phyloP scores from a whole-genome alignment of 257 asterid species.

The Lycium ferocissimum region DNA sequence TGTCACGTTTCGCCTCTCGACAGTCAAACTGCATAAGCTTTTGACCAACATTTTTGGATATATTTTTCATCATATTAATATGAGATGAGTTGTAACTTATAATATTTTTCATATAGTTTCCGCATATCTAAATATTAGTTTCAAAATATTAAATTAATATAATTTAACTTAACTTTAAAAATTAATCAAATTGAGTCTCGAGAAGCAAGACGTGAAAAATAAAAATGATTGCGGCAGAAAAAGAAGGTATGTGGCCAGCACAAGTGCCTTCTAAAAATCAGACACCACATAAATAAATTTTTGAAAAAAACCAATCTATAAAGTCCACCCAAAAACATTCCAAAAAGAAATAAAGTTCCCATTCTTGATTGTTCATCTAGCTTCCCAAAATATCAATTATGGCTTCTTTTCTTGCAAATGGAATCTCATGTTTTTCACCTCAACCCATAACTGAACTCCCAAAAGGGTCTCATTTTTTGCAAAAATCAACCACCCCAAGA shows the following conservation, averaged over 20 bases:
- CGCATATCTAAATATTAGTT: no score
- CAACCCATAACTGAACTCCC: constrained; percentile 56
- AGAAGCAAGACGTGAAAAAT: no score
- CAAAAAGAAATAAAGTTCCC: constrained; percentile 14
- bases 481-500: constrained; percentile 42
- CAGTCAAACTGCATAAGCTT: no score
- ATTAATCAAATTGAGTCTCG: no score
- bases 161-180: no score
- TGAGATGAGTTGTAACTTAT: no score
- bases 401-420: constrained; percentile 81
- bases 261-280: constrained; percentile 39
- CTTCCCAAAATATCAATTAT: constrained; percentile 35
- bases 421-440: constrained; percentile 59
- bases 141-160: no score
- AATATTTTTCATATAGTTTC: no score
- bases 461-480: constrained; percentile 43
- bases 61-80: no score
- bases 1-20: no score
- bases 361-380: constrained; percentile 26
- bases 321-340: not conserved
- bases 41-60: no score
- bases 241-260: constrained; percentile 56
- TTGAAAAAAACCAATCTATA: not conserved
- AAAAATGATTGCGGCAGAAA: not conserved
- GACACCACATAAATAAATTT: constrained; percentile 36